A percentile compares a stretch with the other conserved stretches of the same genome.
These are phyloP conservation scores for Agastache rugosa DNA, from an alignment of 257 asterid genomes.

Conservation along the genomic window DNA sequence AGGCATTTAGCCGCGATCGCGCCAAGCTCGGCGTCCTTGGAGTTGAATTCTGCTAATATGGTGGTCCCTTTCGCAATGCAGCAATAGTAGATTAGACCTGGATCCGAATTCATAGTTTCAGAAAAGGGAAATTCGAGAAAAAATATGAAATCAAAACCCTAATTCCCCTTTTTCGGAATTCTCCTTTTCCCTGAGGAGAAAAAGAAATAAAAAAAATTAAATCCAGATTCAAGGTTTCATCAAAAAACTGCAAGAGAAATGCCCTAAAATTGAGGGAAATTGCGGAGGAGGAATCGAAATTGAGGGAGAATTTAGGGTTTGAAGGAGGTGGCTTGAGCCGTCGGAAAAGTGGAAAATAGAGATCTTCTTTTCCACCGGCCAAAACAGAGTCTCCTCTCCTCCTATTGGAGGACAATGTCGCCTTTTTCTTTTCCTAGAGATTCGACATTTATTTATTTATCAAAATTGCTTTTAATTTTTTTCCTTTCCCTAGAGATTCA, in stretches of 20 bases:
- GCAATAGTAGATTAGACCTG: constrained; percentile 65
- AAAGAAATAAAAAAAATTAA: not conserved
- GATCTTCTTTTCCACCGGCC: constrained; percentile 36
- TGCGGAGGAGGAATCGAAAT: constrained; percentile 2
- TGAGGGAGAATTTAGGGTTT: constrained; percentile 40
- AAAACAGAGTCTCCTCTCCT: constrained; percentile 28
- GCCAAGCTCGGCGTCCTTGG: constrained; percentile 77
- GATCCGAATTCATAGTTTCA: constrained; percentile 58
- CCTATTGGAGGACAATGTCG: constrained; percentile 10
- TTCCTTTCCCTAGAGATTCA: not conserved
- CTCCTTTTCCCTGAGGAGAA: not conserved
- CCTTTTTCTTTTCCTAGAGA: not conserved
- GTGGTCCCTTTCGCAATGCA: constrained; percentile 75
- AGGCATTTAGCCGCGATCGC: constrained; percentile 75
- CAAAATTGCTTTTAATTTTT: not conserved
- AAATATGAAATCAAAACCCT: constrained; percentile 1
- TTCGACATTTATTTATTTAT: constrained; percentile 3
- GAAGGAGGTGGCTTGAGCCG: constrained; percentile 41
- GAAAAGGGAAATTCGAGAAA: not conserved
- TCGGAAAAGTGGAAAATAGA: constrained; percentile 43
- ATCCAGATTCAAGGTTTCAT: not conserved
- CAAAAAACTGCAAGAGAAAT: not conserved
- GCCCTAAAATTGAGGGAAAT: not conserved
- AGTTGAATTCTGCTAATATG: constrained; percentile 81
- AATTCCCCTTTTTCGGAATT: constrained; percentile 9